Conservation (phyloP, 2,329 filamentous ascomycete genomes). For the Fusarium annulatum region DNA sequence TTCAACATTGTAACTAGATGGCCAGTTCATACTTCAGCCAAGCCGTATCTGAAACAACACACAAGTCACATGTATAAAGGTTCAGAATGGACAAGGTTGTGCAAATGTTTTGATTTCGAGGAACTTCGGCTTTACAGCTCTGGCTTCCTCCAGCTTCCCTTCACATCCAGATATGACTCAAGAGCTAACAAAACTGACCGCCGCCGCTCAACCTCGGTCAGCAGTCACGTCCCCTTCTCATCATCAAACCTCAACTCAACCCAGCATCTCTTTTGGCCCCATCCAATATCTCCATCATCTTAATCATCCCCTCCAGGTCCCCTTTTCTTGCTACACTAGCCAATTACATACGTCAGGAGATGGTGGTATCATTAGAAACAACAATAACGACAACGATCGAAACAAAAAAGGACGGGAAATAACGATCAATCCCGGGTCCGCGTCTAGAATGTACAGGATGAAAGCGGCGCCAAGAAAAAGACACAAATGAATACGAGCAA, state of each 20-base stretch:
- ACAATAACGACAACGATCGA: slow-evolving; percentile 31
- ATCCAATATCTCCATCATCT: slow-evolving; percentile 30
- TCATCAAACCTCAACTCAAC: slow-evolving; percentile 12
- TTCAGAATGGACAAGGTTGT: not conserved
- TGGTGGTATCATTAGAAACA: slow-evolving; percentile 48
- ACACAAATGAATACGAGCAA: slow-evolving; percentile 46
- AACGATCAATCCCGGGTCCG: slow-evolving; percentile 47
- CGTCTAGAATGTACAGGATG: slow-evolving; percentile 51
- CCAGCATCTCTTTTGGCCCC: slow-evolving; percentile 22
- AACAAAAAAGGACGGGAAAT: slow-evolving; percentile 34
- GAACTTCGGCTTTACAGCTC: slow-evolving; percentile 37
- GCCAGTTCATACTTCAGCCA: not conserved
- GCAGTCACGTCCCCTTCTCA: slow-evolving; percentile 26
- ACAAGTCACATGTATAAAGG: not conserved
- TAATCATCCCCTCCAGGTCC: slow-evolving; percentile 22
- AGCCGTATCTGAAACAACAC: not conserved
- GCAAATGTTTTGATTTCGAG: slow-evolving; percentile 38
- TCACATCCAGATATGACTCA: slow-evolving; percentile 15
- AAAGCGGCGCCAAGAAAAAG: slow-evolving; percentile 32
- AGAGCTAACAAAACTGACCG: slow-evolving; percentile 28
- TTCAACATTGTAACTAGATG: not conserved
- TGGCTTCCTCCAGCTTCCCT: slow-evolving; percentile 29
- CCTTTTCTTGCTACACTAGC: slow-evolving; percentile 37
- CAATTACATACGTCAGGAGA: slow-evolving; percentile 49
- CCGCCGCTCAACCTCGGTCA: slow-evolving; percentile 39